Base-by-base conservation (phyloP, 1,284 basidiomycete species). In the Cutaneotrichosporon cavernicola region DNA sequence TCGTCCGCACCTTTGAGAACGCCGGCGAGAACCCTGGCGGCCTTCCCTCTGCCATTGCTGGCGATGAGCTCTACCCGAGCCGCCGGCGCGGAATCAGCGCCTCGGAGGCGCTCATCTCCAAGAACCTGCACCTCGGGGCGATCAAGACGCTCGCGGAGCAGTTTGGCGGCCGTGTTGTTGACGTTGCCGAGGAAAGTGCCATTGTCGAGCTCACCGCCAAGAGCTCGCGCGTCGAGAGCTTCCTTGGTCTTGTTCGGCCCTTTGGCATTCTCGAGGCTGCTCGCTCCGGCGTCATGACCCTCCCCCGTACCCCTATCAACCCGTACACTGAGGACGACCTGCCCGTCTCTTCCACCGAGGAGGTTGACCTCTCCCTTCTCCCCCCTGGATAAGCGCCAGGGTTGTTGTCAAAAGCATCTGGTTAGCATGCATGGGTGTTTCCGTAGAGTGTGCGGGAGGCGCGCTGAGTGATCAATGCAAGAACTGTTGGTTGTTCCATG, bases 171-270 rank as follows among this genome's bases (percentile, higher is more conserved):
- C 89, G 89, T 71, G 88, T 99, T 65, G 95, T 98, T 51, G 97
- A 99, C 79, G 89, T 99, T 61, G 91, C 90, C 79, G 91, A 95
- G 78, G 89, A 96, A 74, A 90, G 89, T 75, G 89, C 96, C 56
- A 97, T 98, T 68, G 91, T 99, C 56, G 96, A 99, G 83, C 83
- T 98, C 80, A 90, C 90, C 26, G 97, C 90, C 58, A 99, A 99
- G 85, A 92, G 91, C 60, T 83, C 85, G 51, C 85, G 96, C 50
- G 91, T 98, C 58, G 91, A 99, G 76, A 92, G 93, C 21, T 98
- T 99, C 84, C 83, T 99, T 73, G 89, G 87, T 71, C 83, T 99
- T 55, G 84, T 99, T 70, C 89, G 94, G 77, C 96, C 96, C 6
- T 99, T 96, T 76, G 97, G 97, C 53, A 87, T 99, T 62, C 85